These are phyloP conservation scores for Talaromyces sp. DNA, from an alignment of 2,329 filamentous ascomycete genomes.

Conservation along the genomic window DNA sequence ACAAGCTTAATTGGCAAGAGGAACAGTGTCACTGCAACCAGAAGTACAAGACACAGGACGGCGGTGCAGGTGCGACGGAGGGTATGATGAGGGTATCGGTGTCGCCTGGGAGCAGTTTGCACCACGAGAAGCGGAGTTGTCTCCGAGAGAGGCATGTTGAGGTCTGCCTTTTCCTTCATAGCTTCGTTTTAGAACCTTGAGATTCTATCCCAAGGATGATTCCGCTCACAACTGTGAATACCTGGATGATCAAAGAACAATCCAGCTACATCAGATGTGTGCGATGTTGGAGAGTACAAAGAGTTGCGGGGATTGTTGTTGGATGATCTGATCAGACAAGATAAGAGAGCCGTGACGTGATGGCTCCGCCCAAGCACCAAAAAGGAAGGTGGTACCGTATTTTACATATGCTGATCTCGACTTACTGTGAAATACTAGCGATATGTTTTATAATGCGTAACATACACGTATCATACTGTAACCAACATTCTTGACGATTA, in stretches of 20 bases:
- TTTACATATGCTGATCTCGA: neutral
- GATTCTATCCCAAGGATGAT: neutral
- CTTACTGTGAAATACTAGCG: neutral
- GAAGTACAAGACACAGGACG: conserved; percentile 37
- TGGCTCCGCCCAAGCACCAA: neutral
- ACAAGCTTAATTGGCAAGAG: conserved; percentile 40
- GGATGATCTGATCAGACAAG: neutral
- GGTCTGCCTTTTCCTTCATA: conserved; percentile 34
- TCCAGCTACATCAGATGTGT: conserved; percentile 2
- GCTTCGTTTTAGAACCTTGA: neutral
- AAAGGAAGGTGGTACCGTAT: conserved; percentile 4
- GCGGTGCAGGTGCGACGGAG: conserved; percentile 44
- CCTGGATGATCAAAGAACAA: neutral
- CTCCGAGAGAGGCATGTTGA: conserved; percentile 36
- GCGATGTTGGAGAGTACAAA: neutral
- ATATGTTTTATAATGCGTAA: neutral
- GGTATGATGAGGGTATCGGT: conserved; percentile 42
- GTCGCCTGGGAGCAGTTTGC: conserved; percentile 36
- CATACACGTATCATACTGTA: neutral
- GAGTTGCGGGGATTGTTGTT: neutral
- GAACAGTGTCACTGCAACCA: conserved; percentile 40
- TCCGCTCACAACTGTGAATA: neutral
- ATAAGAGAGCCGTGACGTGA: conserved; percentile 16
- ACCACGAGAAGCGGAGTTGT: conserved; percentile 44
- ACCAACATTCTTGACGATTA: neutral